A percentile compares a stretch with the other conserved stretches of the same genome.
These are phyloP conservation scores for Aspergillus ellipticus DNA, from an alignment of 495 filamentous ascomycete species.

Conservation along the genomic window DNA sequence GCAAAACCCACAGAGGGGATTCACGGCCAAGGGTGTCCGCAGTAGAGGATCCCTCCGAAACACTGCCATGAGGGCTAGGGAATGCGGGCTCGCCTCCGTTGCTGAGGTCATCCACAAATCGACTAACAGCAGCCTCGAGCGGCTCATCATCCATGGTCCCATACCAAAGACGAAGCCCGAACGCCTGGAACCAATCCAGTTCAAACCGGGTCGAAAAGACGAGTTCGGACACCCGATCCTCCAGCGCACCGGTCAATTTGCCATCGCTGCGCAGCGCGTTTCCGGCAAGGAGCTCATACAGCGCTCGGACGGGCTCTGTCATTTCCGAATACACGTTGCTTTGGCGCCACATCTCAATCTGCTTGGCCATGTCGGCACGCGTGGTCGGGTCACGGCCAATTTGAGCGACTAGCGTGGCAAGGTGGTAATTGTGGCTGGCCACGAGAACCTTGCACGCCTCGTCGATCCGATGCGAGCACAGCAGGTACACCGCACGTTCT, in stretches of 20 bases:
- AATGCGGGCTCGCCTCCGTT: constrained; percentile 55
- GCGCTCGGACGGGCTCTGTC: constrained; percentile 73
- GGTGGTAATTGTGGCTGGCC: constrained; percentile 66
- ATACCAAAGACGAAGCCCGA: constrained; percentile 89
- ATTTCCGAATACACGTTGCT: constrained; percentile 80
- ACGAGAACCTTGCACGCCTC: constrained; percentile 78
- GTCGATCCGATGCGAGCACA: constrained; percentile 71
- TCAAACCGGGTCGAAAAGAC: constrained; percentile 74
- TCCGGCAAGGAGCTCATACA: constrained; percentile 87
- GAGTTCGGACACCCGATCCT: constrained; percentile 75
- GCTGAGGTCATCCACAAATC: constrained; percentile 65
- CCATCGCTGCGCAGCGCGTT: constrained; percentile 79
- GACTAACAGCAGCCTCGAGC: constrained; percentile 64
- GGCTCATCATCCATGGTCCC: constrained; percentile 61
- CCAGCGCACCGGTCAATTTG: constrained; percentile 54
- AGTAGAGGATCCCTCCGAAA: constrained; percentile 55
- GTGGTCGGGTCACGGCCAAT: constrained; percentile 65
- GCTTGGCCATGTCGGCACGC: constrained; percentile 65
- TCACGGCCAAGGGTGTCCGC: constrained; percentile 53
- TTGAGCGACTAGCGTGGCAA: constrained; percentile 78
- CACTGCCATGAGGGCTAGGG: constrained; percentile 55
- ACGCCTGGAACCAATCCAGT: constrained; percentile 87
- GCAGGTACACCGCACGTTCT: constrained; percentile 76
- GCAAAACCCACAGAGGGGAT: constrained; percentile 79
- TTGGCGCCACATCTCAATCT: constrained; percentile 80